Conservation (phyloP, 371 early-diverging fungal species). For the Sporodiniella umbellata region DNA sequence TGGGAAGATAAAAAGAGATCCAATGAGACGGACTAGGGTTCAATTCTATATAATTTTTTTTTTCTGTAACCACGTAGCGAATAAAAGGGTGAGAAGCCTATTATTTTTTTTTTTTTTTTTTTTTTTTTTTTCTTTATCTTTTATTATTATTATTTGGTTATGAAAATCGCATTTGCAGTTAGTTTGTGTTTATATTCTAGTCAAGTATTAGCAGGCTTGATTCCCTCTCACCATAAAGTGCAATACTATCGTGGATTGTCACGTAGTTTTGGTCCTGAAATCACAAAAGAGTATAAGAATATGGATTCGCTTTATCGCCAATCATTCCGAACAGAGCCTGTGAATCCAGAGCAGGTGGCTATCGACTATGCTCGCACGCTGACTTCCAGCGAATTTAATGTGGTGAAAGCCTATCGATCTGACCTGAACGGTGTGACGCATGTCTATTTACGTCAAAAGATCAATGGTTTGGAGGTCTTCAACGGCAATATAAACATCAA, state of each 20-base stretch:
- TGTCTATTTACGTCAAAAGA: slow-evolving; percentile 73
- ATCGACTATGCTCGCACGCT: slow-evolving; percentile 46
- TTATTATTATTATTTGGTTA: background rate
- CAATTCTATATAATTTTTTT: too few species aligned
- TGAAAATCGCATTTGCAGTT: background rate
- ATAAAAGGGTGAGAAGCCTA: background rate
- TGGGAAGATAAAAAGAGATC: too few species aligned
- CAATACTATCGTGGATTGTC: slow-evolving; percentile 20
- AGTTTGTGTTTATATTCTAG: background rate
- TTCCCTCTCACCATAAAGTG: background rate
- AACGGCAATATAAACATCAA: slow-evolving; percentile 86
- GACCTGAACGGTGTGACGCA: slow-evolving; percentile 79
- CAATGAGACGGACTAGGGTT: too few species aligned
- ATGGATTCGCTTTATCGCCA: slow-evolving; percentile 2
- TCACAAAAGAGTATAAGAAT: slow-evolving; percentile 28
- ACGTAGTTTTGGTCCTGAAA: slow-evolving; percentile 36
- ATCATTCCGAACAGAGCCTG: slow-evolving; percentile 8
- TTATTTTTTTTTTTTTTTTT: background rate
- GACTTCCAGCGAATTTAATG: slow-evolving; percentile 41
- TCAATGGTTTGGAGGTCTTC: slow-evolving; percentile 72
- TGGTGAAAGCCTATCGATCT: slow-evolving; percentile 64
- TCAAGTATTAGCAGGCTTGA: background rate
- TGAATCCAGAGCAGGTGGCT: slow-evolving; percentile 29
- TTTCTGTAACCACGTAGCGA: too few species aligned
- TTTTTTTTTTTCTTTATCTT: background rate